Conservation (phyloP, 2,329 filamentous ascomycete species). For the Arthrobotrys sinensis region DNA sequence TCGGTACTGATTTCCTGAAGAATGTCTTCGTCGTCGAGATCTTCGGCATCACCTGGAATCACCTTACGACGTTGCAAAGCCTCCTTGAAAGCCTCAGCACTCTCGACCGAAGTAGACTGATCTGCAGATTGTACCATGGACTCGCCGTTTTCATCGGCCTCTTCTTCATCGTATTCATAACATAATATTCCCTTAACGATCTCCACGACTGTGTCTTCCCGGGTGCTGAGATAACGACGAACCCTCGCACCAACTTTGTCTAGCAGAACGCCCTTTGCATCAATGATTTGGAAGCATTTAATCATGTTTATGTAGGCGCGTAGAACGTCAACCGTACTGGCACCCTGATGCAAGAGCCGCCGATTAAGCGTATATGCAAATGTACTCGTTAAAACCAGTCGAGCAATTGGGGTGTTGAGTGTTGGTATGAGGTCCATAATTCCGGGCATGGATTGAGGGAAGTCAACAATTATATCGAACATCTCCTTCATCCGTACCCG, state of each 20-base stretch:
- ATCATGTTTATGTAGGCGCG: conserved; percentile 79
- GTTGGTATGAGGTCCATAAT: conserved; percentile 74
- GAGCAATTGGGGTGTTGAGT: conserved; percentile 68
- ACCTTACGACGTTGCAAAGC: conserved; percentile 40
- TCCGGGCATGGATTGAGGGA: conserved; percentile 80
- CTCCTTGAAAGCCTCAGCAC: conserved; percentile 39
- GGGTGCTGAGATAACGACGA: conserved; percentile 75
- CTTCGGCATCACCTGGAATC: conserved; percentile 37
- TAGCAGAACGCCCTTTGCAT: conserved; percentile 77
- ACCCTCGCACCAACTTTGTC: conserved; percentile 78
- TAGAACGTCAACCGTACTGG: conserved; percentile 78
- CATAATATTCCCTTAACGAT: conserved; percentile 77
- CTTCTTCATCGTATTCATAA: conserved; percentile 59
- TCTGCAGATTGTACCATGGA: conserved; percentile 5
- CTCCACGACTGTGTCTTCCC: conserved; percentile 77
- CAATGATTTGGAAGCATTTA: conserved; percentile 75
- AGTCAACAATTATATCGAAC: conserved; percentile 83
- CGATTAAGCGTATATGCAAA: conserved; percentile 78
- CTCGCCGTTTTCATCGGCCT: conserved; percentile 26
- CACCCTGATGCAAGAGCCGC: conserved; percentile 80
- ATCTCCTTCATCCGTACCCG: conserved; percentile 79
- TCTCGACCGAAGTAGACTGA: neutral
- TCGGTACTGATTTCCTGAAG: conserved; percentile 57
- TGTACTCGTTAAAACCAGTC: conserved; percentile 76
- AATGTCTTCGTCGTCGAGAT: conserved; percentile 51